These are phyloP conservation scores for Nicotiana knightiana DNA, from an alignment of 257 asterid species.

Conservation along the genomic window DNA sequence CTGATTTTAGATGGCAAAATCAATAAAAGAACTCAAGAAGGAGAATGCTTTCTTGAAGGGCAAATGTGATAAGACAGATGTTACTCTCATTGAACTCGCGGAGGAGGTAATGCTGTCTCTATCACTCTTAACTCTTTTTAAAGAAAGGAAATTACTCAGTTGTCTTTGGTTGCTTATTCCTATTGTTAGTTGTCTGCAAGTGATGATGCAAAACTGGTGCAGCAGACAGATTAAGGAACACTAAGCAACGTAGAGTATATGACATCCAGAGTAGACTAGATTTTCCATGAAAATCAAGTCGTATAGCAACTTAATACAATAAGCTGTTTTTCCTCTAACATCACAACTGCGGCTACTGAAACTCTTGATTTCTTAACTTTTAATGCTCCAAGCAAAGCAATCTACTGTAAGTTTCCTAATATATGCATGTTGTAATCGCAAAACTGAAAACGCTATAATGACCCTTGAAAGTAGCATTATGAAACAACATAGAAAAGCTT, in stretches of 20 bases:
- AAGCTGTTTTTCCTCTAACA: background rate
- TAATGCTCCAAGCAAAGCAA: background rate
- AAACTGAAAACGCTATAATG: background rate
- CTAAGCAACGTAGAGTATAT: background rate
- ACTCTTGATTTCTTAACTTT: background rate
- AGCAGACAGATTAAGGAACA: background rate
- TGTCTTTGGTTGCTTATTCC: conserved; percentile 6
- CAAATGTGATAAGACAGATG: conserved; percentile 73
- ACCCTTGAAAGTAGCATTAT: background rate
- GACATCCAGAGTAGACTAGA: background rate
- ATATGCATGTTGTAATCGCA: background rate
- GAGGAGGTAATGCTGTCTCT: conserved; percentile 56
- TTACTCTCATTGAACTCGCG: conserved; percentile 82
- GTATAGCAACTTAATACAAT: background rate
- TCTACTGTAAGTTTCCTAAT: background rate
- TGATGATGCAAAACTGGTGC: background rate
- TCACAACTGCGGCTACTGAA: background rate
- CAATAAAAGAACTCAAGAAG: conserved; percentile 82
- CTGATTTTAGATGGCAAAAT: conserved; percentile 72
- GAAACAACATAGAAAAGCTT: background rate
- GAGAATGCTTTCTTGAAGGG: conserved; percentile 80
- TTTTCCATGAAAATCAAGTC: background rate
- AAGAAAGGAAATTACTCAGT: background rate
- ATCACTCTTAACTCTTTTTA: background rate
- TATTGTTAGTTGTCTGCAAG: background rate